Evolutionary conservation across 2,329 filamentous ascomycete species (phyloP), one percentile per base, ranked within the genome.

Genomic region (Arthrobotrys megalospora): DNA sequence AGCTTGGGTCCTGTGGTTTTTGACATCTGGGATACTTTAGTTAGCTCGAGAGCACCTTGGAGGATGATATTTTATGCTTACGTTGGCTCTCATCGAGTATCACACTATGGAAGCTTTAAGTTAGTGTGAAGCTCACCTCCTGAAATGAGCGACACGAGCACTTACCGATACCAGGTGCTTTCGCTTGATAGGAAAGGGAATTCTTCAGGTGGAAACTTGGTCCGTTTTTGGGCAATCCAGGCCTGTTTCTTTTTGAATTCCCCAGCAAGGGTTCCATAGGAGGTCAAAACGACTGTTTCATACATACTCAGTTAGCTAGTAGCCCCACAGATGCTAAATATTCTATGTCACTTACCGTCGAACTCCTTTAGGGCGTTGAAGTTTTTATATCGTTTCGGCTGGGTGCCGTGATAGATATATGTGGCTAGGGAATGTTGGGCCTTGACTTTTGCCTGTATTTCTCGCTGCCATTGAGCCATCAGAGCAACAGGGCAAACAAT

Each of bases 21-120:
- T 95, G 85, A 95, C 93, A 82, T 88, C 91, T 76, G 32, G 1
- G n/a, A 12, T 14, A 38, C 21, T 6, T 60, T 8, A 10, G 55
- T 73, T 63, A 78, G 62, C n/a, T 52, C 11, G 14, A 3, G 11
- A 4, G n/a, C 28, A 28, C 1, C 8, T 11, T 41, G 12, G 12
- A 19, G 58, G 28, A 38, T 21, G 1, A 19, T n/a, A n/a, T 24
- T 14, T 52, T n/a, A 21, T 47, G 45, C 63, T 53, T 43, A 80
- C 72, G 67, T 82, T 95, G 92, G 1, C 92, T 91, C 84, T 95
- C 93, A 80, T 96, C 93, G 7, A 95, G 86, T 65, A 96, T 90
- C 36, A 94, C 86, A 14, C 91, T 88, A 82, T 91, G 89, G 86
- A 91, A 94, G 34, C 50, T 16, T 63, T 86, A 88, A 82, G 50